Conservation (phyloP, 192 early-diverging fungal species). For the Dissophora ornata region DNA sequence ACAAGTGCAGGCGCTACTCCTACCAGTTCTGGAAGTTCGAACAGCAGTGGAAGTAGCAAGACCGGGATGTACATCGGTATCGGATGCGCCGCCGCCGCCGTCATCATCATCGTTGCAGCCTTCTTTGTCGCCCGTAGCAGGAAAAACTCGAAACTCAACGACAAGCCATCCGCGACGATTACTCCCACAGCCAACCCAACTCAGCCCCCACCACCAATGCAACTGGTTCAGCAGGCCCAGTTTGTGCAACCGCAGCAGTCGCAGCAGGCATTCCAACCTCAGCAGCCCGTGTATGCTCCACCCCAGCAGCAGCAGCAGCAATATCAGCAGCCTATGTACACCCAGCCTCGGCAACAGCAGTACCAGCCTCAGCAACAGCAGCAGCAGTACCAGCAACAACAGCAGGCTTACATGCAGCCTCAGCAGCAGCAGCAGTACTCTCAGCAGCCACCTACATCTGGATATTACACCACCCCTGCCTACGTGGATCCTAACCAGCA, state of each 20-base stretch:
- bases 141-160: neutral
- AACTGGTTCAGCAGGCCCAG: slow-evolving; percentile 15
- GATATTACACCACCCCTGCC: slow-evolving; percentile 7
- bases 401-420: slow-evolving; percentile 12
- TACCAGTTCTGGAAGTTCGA: neutral
- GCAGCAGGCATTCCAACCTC: neutral
- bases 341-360: slow-evolving; percentile 20
- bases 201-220: slow-evolving; percentile 10
- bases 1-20: too few relatives aligned
- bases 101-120: slow-evolving; percentile 16
- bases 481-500: slow-evolving; percentile 10
- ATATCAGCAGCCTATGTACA: slow-evolving; percentile 7
- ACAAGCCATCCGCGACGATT: neutral
- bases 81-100: slow-evolving; percentile 18
- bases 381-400: slow-evolving; percentile 18
- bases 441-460: neutral
- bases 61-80: slow-evolving; percentile 38
- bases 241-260: neutral
- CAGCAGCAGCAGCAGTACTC: slow-evolving; percentile 7
- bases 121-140: slow-evolving; percentile 30
- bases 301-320: neutral
- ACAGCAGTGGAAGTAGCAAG: slow-evolving; percentile 13
- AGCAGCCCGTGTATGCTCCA: neutral
- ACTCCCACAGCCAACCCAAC: too few relatives aligned
- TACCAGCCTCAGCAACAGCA: slow-evolving; percentile 2